phyloP scores from a whole-genome alignment of 768 basidiomycete species.

The Suillus lakei region DNA sequence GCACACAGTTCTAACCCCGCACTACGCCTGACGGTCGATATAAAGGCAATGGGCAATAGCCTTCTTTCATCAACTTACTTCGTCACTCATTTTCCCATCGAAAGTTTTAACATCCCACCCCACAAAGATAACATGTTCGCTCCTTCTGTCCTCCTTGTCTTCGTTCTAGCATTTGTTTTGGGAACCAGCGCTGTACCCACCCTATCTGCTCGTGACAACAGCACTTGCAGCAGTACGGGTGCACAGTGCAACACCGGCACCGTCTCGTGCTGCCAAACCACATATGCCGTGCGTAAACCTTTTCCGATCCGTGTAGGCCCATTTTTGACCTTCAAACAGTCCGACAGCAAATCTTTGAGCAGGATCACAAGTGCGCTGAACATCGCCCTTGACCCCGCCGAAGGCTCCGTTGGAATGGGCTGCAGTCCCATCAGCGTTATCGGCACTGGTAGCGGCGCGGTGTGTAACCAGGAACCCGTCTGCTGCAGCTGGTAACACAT shows the following conservation, averaged over 20 bases:
- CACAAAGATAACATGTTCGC: neutral
- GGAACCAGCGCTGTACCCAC: constrained; percentile 3
- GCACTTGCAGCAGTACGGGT: neutral
- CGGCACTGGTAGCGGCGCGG: constrained; percentile 8
- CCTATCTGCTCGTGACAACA: constrained; percentile 9
- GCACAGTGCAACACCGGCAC: constrained; percentile 34
- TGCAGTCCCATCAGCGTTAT: constrained; percentile 12
- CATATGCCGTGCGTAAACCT: constrained; percentile 19
- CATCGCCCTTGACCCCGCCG: neutral
- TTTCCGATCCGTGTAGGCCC: neutral
- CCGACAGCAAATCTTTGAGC: neutral
- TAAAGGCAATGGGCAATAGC: neutral
- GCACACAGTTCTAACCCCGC: neutral
- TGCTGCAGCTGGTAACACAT: constrained; percentile 15
- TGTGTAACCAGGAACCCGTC: constrained; percentile 10
- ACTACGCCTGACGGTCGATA: neutral
- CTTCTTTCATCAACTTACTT: neutral
- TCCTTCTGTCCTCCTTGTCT: constrained; percentile 2
- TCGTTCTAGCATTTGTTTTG: constrained; percentile 8
- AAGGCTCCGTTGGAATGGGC: constrained; percentile 3
- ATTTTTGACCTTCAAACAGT: neutral
- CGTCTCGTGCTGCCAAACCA: constrained; percentile 35
- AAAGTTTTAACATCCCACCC: neutral
- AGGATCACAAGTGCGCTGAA: neutral
- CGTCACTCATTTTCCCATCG: neutral